Percentiles rank a stretch among this genome's conserved stretches.
These are phyloP conservation scores for Kondoa malvinella DNA, from an alignment of 768 basidiomycete species.

Conservation along the genomic window DNA sequence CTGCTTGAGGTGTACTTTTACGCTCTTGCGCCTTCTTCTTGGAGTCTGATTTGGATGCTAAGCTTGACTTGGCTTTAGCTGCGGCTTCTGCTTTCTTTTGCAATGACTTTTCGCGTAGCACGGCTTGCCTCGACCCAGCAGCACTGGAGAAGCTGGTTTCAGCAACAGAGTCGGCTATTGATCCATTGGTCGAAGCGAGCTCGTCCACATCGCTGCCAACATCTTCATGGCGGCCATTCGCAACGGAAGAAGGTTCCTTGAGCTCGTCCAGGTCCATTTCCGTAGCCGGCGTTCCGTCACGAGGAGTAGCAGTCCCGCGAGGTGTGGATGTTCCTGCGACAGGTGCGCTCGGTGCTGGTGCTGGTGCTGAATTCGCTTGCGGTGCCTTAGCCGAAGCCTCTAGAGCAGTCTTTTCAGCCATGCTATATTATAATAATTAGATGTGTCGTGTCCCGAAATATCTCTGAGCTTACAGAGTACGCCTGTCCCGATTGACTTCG, in stretches of 20 bases:
- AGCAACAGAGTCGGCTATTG: neutral
- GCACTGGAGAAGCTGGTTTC: neutral
- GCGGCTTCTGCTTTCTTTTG: slow-evolving; percentile 12
- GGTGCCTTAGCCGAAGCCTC: neutral
- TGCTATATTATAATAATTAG: neutral
- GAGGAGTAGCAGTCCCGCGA: neutral
- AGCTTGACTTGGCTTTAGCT: neutral
- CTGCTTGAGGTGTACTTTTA: neutral
- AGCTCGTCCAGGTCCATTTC: neutral
- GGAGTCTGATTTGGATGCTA: neutral
- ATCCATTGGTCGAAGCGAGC: neutral
- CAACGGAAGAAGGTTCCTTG: neutral
- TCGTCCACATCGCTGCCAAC: slow-evolving; percentile 5
- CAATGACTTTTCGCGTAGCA: slow-evolving; percentile 14
- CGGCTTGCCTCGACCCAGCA: slow-evolving; percentile 2
- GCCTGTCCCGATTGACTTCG: slow-evolving; percentile 77
- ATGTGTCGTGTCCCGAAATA: neutral
- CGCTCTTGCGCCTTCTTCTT: slow-evolving; percentile 41
- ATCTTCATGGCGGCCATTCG: neutral
- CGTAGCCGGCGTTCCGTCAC: neutral
- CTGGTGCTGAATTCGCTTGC: neutral
- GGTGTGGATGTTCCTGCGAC: neutral
- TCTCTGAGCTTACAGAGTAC: slow-evolving; percentile 76
- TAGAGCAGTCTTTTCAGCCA: slow-evolving; percentile 7
- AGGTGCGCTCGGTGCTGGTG: neutral